These are phyloP conservation scores for Penicillium odoratum DNA, from an alignment of 495 filamentous ascomycete species.

Conservation along the genomic window DNA sequence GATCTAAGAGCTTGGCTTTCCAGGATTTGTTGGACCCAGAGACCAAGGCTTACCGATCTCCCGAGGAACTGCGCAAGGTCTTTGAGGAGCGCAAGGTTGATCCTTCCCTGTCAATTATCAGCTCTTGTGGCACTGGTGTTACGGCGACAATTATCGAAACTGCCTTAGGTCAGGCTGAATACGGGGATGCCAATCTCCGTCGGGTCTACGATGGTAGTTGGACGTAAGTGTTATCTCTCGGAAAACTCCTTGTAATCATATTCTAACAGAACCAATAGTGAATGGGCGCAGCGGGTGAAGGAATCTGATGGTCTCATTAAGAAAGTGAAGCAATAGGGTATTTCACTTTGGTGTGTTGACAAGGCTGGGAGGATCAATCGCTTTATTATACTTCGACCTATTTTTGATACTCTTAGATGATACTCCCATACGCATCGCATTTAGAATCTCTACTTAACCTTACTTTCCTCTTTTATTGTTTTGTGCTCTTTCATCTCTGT, in stretches of 20 bases:
- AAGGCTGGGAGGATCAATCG: not conserved
- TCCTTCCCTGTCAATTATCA: conserved; percentile 81
- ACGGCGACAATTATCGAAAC: conserved; percentile 92
- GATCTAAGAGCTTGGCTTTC: conserved; percentile 81
- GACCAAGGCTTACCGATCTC: conserved; percentile 76
- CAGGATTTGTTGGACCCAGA: conserved; percentile 75
- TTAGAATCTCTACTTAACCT: conserved; percentile 2
- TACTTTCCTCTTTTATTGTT: not conserved
- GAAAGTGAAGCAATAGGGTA: conserved; percentile 36
- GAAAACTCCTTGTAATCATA: conserved; percentile 2
- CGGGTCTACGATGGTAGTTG: conserved; percentile 95
- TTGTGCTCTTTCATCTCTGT: not conserved
- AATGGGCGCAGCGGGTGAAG: conserved; percentile 74
- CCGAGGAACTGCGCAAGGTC: conserved; percentile 68
- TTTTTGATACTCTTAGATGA: not conserved
- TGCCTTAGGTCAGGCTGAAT: conserved; percentile 76
- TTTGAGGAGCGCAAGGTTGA: conserved; percentile 78
- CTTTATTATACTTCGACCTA: not conserved
- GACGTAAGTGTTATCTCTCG: conserved; percentile 64
- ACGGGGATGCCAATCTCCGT: conserved; percentile 63
- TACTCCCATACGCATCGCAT: conserved; percentile 1
- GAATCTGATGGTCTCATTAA: conserved; percentile 60
- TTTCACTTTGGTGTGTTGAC: no score
- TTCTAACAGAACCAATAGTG: conserved; percentile 45
- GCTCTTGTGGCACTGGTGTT: conserved; percentile 89